Base-by-base conservation (phyloP, 139 green algal species). In the Penium margaritaceum region DNA sequence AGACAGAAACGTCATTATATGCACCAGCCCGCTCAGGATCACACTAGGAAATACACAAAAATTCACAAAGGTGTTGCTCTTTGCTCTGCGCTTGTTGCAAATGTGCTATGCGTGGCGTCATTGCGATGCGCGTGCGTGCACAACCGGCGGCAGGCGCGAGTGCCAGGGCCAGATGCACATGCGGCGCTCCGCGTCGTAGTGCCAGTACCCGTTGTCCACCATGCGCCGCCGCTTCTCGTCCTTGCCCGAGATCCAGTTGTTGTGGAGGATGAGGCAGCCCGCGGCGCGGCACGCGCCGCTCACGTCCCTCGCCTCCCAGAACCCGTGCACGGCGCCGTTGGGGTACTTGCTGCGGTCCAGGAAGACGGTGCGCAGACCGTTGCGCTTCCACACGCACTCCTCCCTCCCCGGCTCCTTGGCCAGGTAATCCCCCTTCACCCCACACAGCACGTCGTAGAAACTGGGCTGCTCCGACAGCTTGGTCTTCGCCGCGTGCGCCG, bases 391-490 rank as follows among this genome's bases (percentile, higher is more conserved):
- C 64, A 39, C 30, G 27, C 64, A 61, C 29, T 47, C 35, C 36
- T 65, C 43, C 30, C 68, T 61, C 4, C 62, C 62, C 6, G 62
- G 33, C 19, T 36, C 51, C 6, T 33, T 21, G 6, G 72, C 44
- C 24, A 34, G 19, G 58, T 69, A n/a, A 19, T 69, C 67, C 15
- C 67, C 67, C 14, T 43, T 69, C 33, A 64, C 54, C 9, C 44
- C 43, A 32, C 67, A 74, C 51, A 74, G 44, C 9, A 67, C 34
- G n/a, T 64, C 43, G n/a, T 74, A 69, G 17, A 74, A 74, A 32
- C 67, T 74, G 5, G 67, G 67, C 67, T 72, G 64, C 64, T 72
- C 64, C 19, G 64, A 72, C 36, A 64, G 30, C 67, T 74, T 68
- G 21, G 67, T 67, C 3, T 51, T 65, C 51, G 34, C 33, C 2